phyloP scores from a whole-genome alignment of 495 filamentous ascomycete genomes.

The Lophiotrema nucula region DNA sequence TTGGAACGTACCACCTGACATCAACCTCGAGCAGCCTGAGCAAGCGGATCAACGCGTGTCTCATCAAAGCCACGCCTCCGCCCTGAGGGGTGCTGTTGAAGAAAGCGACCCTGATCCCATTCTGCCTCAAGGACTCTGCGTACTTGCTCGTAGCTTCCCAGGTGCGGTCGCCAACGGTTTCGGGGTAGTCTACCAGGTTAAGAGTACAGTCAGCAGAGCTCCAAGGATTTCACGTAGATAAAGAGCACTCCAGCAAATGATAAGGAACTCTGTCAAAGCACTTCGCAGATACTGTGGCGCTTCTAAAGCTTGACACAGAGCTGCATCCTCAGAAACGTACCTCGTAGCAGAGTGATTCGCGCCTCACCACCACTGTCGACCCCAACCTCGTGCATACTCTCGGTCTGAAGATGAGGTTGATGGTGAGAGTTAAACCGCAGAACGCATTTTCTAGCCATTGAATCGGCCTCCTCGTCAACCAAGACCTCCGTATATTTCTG shows the following conservation, averaged over 20 bases:
- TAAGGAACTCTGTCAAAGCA: too few species aligned
- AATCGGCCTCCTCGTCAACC: constrained; percentile 83
- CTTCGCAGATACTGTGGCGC: too few species aligned
- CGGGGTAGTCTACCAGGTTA: constrained; percentile 62
- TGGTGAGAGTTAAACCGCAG: too few species aligned
- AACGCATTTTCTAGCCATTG: constrained; percentile 78
- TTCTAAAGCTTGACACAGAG: too few species aligned
- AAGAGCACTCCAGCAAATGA: too few species aligned
- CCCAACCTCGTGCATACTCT: constrained; percentile 70
- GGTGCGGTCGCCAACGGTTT: constrained; percentile 59
- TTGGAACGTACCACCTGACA: constrained; percentile 78
- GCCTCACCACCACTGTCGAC: constrained; percentile 67
- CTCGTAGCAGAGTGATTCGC: constrained; percentile 58
- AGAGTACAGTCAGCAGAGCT: too few species aligned
- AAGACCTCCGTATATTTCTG: too few species aligned
- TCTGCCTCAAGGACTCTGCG: constrained; percentile 62
- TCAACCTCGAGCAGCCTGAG: constrained; percentile 66
- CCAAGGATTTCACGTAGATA: too few species aligned
- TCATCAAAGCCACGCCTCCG: constrained; percentile 85
- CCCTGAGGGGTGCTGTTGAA: constrained; percentile 86
- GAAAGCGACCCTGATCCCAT: constrained; percentile 73
- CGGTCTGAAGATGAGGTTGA: constrained; percentile 71
- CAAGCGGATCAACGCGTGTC: constrained; percentile 78
- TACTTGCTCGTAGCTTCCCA: constrained; percentile 71
- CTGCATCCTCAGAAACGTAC: too few species aligned